Percentiles rank a stretch among this genome's conserved stretches.
These are phyloP conservation scores for Solanum lycopersicoides DNA, from an alignment of 257 asterid genomes.

Conservation along the genomic window DNA sequence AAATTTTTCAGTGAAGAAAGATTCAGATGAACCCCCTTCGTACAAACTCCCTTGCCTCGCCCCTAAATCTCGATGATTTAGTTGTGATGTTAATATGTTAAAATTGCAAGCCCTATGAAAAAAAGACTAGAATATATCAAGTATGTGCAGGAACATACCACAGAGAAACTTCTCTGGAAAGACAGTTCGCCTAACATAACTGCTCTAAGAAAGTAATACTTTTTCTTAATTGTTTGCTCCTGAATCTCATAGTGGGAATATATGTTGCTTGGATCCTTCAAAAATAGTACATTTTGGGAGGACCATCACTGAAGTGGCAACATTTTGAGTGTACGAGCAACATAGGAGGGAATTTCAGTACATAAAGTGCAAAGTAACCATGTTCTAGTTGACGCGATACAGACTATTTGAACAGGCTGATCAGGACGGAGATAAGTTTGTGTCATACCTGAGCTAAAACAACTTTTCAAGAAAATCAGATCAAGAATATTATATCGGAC, in stretches of 20 bases:
- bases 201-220: slow-evolving; percentile 29
- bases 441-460: slow-evolving; percentile 37
- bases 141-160: slow-evolving; percentile 35
- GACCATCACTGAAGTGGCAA: background rate
- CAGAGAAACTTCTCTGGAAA: slow-evolving; percentile 22
- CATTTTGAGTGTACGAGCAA: background rate
- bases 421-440: slow-evolving; percentile 30
- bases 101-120: background rate
- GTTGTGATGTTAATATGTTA: background rate
- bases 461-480: slow-evolving; percentile 31
- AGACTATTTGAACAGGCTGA: slow-evolving; percentile 38
- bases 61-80: background rate
- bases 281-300: background rate
- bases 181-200: slow-evolving; percentile 41
- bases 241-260: background rate
- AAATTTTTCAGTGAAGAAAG: too few species aligned
- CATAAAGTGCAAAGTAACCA: background rate
- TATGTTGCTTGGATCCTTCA: background rate
- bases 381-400: background rate
- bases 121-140: slow-evolving; percentile 39
- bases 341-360: too few species aligned
- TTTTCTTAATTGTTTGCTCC: background rate
- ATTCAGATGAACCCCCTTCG: too few species aligned
- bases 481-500: slow-evolving; percentile 14
- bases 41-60: too few species aligned